Conservation (phyloP, 768 basidiomycete genomes). For the Astraeus odoratus region DNA sequence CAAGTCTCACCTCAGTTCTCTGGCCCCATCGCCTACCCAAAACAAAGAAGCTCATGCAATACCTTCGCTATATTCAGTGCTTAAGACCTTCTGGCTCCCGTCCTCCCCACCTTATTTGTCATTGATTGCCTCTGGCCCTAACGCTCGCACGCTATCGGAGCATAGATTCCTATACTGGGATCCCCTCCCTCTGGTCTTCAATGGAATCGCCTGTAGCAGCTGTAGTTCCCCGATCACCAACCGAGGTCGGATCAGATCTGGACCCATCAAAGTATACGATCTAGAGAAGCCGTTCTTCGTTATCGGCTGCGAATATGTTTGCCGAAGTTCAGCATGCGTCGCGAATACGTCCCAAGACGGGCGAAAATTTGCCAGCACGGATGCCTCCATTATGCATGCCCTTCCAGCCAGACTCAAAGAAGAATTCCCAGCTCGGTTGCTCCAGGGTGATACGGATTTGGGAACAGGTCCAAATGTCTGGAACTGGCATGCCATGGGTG, state of each 20-base stretch:
- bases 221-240: conserved; percentile 57
- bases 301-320: conserved; percentile 78
- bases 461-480: conserved; percentile 56
- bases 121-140: conserved; percentile 63
- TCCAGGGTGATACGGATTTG: conserved; percentile 51
- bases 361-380: conserved; percentile 65
- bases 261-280: conserved; percentile 75
- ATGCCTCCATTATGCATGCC: conserved; percentile 62
- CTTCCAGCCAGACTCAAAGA: conserved; percentile 62
- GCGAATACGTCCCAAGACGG: conserved; percentile 41
- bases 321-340: conserved; percentile 45
- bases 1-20: conserved; percentile 65
- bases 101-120: conserved; percentile 72
- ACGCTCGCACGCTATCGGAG: conserved; percentile 62
- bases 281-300: conserved; percentile 76
- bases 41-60: conserved; percentile 42
- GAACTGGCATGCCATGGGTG: conserved; percentile 74
- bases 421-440: conserved; percentile 63
- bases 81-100: conserved; percentile 83
- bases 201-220: conserved; percentile 68
- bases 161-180: conserved; percentile 87
- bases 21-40: conserved; percentile 43
- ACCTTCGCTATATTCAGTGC: conserved; percentile 65
- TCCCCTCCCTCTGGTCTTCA: conserved; percentile 74
- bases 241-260: conserved; percentile 64